Evolutionary conservation across 441 rosid genomes (phyloP), one percentile per base, ranked within the genome.

Genomic region (Jatropha multifida): DNA sequence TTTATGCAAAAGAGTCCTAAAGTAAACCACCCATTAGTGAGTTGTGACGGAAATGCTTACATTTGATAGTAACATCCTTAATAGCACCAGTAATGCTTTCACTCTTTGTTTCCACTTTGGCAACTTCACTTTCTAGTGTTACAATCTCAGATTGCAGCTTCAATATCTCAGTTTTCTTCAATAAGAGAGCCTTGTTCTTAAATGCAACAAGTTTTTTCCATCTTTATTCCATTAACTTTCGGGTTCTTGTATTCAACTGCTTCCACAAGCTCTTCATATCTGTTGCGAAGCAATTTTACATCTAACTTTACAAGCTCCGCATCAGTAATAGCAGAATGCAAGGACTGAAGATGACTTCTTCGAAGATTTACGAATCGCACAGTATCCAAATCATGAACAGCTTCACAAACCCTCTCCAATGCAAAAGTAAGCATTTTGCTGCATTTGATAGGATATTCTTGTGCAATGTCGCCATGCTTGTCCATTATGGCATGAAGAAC

Each of bases 391-490:
- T 62, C 71, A 52, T 41, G n/a, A 20, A 70, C 65, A 20, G 56
- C 63, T 62, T 62, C 38, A 27, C 79, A 70, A 62, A 76, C 63
- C 56, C 70, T 71, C 58, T 76, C 75, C 3, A 76, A 32, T 26
- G 55, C 75, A 40, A 18, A 32, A 63, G 79, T 52, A 70, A 63
- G 70, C 32, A 41, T 41, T 27, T 40, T 55, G 15, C 48, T 17
- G 68, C 74, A 40, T 62, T 46, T 52, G 38, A 55, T 60, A 0
- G 32, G 65, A 49, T 59, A 70, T 55, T 70, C 71, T 71, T 26
- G 65, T 18, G 75, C 65, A 51, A 76, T 76, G 48, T 76, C 74
- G 44, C 69, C 74, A 11, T 76, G 71, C 63, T 76, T 76, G 8
- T 62, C 18, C 18, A 63, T n/a, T 37, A 76, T 76, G 65, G 79